Conservation (phyloP, 192 early-diverging fungal genomes). For the Phlyctochytrium planicorne region DNA sequence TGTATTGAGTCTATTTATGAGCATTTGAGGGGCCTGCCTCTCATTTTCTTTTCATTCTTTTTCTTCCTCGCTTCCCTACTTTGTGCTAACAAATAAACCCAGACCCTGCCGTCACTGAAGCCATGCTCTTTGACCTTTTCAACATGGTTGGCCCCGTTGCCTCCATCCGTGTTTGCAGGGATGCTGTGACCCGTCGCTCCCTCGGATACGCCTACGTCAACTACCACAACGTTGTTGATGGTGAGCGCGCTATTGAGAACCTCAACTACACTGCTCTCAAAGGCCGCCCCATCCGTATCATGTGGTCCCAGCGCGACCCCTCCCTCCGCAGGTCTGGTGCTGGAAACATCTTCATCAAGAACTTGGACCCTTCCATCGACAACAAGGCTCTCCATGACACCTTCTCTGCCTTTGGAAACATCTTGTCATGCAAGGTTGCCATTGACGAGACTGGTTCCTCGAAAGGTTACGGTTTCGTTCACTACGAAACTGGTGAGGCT, state of each 20-base stretch:
- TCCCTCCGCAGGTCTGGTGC: slow-evolving; percentile 83
- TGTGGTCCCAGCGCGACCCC: slow-evolving; percentile 99
- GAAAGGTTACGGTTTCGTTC: slow-evolving; percentile 98
- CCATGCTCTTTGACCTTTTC: slow-evolving; percentile 97
- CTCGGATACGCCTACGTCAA: slow-evolving; percentile 99
- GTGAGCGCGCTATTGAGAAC: slow-evolving; percentile 85
- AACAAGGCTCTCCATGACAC: slow-evolving; percentile 99
- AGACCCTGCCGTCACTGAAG: slow-evolving; percentile 95
- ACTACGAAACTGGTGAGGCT: slow-evolving; percentile 93
- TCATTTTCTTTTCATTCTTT: slow-evolving; percentile 7
- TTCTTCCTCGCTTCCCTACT: not conserved
- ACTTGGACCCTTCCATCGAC: slow-evolving; percentile 95
- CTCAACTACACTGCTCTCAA: slow-evolving; percentile 97
- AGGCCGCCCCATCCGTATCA: slow-evolving; percentile 95
- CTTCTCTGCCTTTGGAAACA: slow-evolving; percentile 95
- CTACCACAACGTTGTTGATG: slow-evolving; percentile 88
- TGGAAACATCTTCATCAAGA: slow-evolving; percentile 99
- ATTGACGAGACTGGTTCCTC: slow-evolving; percentile 69
- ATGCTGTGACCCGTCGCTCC: slow-evolving; percentile 93
- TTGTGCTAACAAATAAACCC: slow-evolving; percentile 1
- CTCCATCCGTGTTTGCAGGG: slow-evolving; percentile 96
- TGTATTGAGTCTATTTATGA: slow-evolving; percentile 10
- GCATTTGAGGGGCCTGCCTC: not conserved
- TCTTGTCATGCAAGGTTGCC: slow-evolving; percentile 97
- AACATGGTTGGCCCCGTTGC: slow-evolving; percentile 93